Evolutionary conservation across 2,329 filamentous ascomycete species (phyloP).

Genomic region (Scleromitrula shiraiana): DNA sequence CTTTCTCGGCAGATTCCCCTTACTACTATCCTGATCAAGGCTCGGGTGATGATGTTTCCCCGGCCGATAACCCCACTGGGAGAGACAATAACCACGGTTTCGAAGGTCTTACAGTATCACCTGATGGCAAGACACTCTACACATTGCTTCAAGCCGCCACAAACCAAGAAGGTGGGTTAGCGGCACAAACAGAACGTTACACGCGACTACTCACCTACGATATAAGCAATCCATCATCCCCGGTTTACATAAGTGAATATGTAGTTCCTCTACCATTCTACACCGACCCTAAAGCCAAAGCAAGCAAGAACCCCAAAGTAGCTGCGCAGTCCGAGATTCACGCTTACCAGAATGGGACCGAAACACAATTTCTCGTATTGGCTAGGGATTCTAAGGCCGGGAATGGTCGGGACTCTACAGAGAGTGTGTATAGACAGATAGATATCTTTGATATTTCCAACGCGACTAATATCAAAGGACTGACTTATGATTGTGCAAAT

Average conservation of each 20-base stretch:
- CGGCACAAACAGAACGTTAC: conserved; percentile 46
- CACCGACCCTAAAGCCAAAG: conserved; percentile 35
- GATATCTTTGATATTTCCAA: conserved; percentile 59
- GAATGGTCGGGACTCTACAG: conserved; percentile 42
- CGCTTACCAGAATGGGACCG: conserved; percentile 48
- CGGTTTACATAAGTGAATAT: conserved; percentile 51
- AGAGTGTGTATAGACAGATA: conserved; percentile 57
- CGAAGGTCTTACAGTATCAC: conserved; percentile 57
- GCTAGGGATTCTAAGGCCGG: conserved; percentile 56
- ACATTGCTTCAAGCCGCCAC: conserved; percentile 58
- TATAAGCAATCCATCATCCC: conserved; percentile 37
- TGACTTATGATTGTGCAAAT: conserved; percentile 32
- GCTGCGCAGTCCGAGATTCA: conserved; percentile 64
- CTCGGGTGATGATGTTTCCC: conserved; percentile 38
- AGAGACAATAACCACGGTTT: conserved; percentile 70
- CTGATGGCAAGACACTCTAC: conserved; percentile 56
- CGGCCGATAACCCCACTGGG: conserved; percentile 51
- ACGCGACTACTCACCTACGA: conserved; percentile 58
- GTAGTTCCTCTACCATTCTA: conserved; percentile 58
- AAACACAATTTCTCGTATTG: conserved; percentile 63
- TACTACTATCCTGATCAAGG: conserved; percentile 44
- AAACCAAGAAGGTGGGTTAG: conserved; percentile 52
- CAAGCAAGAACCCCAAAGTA: conserved; percentile 41
- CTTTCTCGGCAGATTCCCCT: conserved; percentile 57
- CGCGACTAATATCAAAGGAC: conserved; percentile 52